These are phyloP conservation scores for Diaporthe sp. DNA, from an alignment of 2,329 filamentous ascomycete genomes.

Conservation along the genomic window DNA sequence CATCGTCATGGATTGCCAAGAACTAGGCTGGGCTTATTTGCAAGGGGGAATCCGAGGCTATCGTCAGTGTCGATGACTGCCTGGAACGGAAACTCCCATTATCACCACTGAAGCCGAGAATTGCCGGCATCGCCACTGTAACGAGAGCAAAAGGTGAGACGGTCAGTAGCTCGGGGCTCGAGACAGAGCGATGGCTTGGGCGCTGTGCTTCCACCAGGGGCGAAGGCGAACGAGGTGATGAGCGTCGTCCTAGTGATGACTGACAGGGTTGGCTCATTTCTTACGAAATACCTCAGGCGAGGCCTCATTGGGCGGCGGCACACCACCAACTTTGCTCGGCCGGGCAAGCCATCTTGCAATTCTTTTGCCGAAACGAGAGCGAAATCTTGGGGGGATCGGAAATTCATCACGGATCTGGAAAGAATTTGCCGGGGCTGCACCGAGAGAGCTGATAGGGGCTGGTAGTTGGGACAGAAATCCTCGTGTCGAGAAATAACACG, in stretches of 20 bases:
- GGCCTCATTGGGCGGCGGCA: slow-evolving; percentile 19
- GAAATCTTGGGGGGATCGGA: slow-evolving; percentile 5
- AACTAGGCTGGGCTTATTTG: background rate
- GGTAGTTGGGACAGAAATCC: background rate
- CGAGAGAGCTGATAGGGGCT: background rate
- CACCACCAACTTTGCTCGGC: slow-evolving; percentile 16
- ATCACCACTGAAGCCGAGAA: background rate
- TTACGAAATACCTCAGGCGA: slow-evolving; percentile 8
- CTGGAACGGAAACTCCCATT: background rate
- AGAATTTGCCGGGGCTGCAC: background rate
- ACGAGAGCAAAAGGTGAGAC: slow-evolving; percentile 14
- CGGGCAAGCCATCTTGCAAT: slow-evolving; percentile 10
- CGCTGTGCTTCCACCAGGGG: background rate
- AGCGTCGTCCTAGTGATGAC: slow-evolving; percentile 12
- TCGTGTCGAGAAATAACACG: slow-evolving; percentile 5
- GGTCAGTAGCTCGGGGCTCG: slow-evolving; percentile 20
- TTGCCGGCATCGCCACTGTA: slow-evolving; percentile 20
- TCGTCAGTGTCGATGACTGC: slow-evolving; percentile 8
- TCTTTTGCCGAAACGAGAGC: slow-evolving; percentile 10
- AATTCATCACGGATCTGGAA: slow-evolving; percentile 17
- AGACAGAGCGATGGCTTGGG: slow-evolving; percentile 16
- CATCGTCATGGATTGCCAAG: slow-evolving; percentile 10
- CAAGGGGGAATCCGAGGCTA: background rate
- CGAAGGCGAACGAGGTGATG: background rate
- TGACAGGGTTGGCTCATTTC: slow-evolving; percentile 21